Percentiles rank a stretch among this genome's conserved stretches.
Conservation (phyloP, 2,329 filamentous ascomycete species). For the Chrysoporthe puriensis region DNA sequence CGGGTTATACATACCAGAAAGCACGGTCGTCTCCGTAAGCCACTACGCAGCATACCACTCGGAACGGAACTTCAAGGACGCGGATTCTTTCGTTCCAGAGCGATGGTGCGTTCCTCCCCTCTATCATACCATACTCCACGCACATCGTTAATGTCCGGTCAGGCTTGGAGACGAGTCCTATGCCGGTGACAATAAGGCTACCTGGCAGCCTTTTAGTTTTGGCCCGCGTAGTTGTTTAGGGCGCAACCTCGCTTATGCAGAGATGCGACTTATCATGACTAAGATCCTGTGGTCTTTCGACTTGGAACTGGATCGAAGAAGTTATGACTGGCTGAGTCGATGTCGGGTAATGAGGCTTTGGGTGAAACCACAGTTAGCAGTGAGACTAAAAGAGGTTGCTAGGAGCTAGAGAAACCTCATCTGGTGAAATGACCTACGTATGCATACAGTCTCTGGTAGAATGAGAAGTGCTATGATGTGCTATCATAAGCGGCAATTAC, state of each 20-base stretch:
- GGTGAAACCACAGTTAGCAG: background rate
- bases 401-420: background rate
- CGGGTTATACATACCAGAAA: background rate
- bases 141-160: background rate
- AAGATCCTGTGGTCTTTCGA: slow-evolving; percentile 16
- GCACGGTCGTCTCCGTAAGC: background rate
- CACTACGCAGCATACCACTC: slow-evolving; percentile 4
- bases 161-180: background rate
- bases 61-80: slow-evolving; percentile 4
- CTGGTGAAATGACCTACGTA: background rate
- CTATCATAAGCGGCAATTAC: background rate
- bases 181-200: background rate
- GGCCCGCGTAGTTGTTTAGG: slow-evolving; percentile 15
- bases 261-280: slow-evolving; percentile 9
- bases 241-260: slow-evolving; percentile 10
- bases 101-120: slow-evolving; percentile 1
- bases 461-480: background rate
- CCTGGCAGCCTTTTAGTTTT: slow-evolving; percentile 8
- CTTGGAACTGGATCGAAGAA: background rate
- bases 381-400: background rate
- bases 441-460: background rate
- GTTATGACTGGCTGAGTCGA: background rate
- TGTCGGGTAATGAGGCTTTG: background rate
- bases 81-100: slow-evolving; percentile 2
- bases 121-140: background rate